Evolutionary conservation across 352 stramenopile genomes (phyloP).

Genomic region (Pythium chondricola): DNA sequence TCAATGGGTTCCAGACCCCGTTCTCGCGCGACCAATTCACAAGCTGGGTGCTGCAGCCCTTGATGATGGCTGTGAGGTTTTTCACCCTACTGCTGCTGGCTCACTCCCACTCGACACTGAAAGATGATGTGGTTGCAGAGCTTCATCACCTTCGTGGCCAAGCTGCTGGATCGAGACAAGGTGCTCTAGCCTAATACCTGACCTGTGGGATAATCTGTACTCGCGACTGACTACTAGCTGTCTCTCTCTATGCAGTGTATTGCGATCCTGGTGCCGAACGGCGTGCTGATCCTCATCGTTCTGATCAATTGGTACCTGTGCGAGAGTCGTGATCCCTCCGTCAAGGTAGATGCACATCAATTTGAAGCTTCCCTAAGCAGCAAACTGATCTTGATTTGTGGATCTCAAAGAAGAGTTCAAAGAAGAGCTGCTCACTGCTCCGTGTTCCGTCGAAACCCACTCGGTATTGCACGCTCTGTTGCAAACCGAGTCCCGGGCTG

Average conservation of each 20-base stretch:
- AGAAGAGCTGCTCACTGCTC: conserved; percentile 30
- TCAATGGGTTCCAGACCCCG: conserved; percentile 71
- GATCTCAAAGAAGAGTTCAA: too few species aligned
- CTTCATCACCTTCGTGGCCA: conserved; percentile 62
- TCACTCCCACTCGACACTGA: neutral
- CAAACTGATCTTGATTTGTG: too few species aligned
- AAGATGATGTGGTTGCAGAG: conserved; percentile 32
- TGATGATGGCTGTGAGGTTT: conserved; percentile 58
- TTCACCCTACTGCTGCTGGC: too few species aligned
- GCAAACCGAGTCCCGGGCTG: conserved; percentile 72
- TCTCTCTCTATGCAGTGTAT: too few species aligned
- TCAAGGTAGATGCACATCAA: conserved; percentile 24
- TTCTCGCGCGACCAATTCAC: conserved; percentile 71
- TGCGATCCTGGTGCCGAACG: conserved; percentile 59
- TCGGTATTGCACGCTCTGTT: conserved; percentile 79
- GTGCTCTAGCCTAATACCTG: too few species aligned
- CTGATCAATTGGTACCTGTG: conserved; percentile 63
- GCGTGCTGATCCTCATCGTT: conserved; percentile 43
- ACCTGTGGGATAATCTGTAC: too few species aligned
- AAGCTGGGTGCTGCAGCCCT: conserved; percentile 70
- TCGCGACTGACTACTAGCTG: too few species aligned
- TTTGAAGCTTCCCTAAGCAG: too few species aligned
- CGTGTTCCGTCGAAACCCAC: conserved; percentile 49
- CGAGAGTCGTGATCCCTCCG: conserved; percentile 51
- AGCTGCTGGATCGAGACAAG: conserved; percentile 47